Evolutionary conservation across 2,329 filamentous ascomycete genomes (phyloP), one percentile per base, ranked within the genome.

Genomic region (Verticillium dahliae): DNA sequence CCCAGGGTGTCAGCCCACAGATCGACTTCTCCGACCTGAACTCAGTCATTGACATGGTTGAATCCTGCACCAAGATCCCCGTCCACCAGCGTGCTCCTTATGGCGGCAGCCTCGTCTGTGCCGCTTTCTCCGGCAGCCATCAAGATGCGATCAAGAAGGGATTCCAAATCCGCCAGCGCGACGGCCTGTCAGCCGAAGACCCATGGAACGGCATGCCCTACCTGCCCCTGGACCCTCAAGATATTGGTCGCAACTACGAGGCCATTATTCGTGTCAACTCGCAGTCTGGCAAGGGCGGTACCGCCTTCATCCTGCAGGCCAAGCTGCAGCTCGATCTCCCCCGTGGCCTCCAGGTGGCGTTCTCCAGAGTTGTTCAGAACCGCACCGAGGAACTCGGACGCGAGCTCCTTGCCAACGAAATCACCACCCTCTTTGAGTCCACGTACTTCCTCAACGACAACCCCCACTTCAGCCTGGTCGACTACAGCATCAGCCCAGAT

Each of bases 231-330:
- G 94, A 98, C 71, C 94, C 94, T 5, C 84, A 90, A 71, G 94
- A 98, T 71, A 97, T 98, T 66, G 94, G 94, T 58, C 88, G 94
- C 62, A 97, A 89, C n/a, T 98, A 98, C 84, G 93, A 98, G 77
- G 94, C 94, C 62, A 90, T 98, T 72, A 98, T 98, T 73, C 90
- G 94, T 63, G 94, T 98, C 84, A 99, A 98, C 81, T 96, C 91
- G 18, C 94, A 98, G 75, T 91, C 87, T 69, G 94, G 94, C 67
- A 98, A 99, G 80, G 94, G 94, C 64, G 95, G 95, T 69, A 89
- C 91, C 63, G 93, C 94, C 58, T 98, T 91, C 91, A 90, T 98
- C 72, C 93, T 98, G 72, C 88, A 93, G 72, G 89, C 90, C 68
- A 89, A 92, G 70, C 86, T 98, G 65, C 86, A 95, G 71, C 89